Percentiles rank a stretch among this genome's conserved stretches.
Evolutionary conservation across 2,329 filamentous ascomycete genomes (phyloP).

Genomic region (Triangularia verruculosa): DNA sequence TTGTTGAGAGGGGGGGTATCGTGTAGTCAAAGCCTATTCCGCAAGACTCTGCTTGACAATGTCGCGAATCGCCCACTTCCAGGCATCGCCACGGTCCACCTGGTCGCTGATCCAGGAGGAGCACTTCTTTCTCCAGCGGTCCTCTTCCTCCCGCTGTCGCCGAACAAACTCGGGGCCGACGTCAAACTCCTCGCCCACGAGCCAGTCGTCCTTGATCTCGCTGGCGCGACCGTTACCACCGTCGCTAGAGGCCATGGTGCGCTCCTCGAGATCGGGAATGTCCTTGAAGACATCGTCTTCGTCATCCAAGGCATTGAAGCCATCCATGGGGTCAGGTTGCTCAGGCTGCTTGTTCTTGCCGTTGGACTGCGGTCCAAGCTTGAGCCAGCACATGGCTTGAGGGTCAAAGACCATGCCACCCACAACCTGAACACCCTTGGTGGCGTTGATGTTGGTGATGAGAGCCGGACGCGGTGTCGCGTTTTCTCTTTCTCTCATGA

Average conservation of each 20-base stretch:
- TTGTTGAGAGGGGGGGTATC: background rate
- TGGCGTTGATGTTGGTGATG: slow-evolving; percentile 83
- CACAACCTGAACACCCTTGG: slow-evolving; percentile 86
- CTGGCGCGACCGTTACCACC: slow-evolving; percentile 51
- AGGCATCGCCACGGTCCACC: slow-evolving; percentile 56
- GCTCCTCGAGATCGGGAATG: slow-evolving; percentile 86
- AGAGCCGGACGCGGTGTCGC: slow-evolving; percentile 68
- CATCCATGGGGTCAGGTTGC: slow-evolving; percentile 57
- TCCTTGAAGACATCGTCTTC: slow-evolving; percentile 94
- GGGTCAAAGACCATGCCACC: slow-evolving; percentile 99
- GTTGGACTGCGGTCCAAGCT: slow-evolving; percentile 55
- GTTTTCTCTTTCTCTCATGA: slow-evolving; percentile 54
- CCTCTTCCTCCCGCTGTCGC: slow-evolving; percentile 86
- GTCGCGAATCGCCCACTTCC: slow-evolving; percentile 75
- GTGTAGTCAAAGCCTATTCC: slow-evolving; percentile 8
- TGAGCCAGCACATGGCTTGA: slow-evolving; percentile 96
- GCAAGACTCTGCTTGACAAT: slow-evolving; percentile 41
- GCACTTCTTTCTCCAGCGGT: slow-evolving; percentile 84
- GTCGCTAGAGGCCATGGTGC: slow-evolving; percentile 47
- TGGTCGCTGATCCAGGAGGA: slow-evolving; percentile 71
- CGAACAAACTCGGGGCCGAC: slow-evolving; percentile 92
- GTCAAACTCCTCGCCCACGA: slow-evolving; percentile 94
- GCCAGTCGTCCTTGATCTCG: slow-evolving; percentile 71
- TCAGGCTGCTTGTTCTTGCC: slow-evolving; percentile 38
- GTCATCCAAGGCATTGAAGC: slow-evolving; percentile 71